A percentile compares a stretch with the other conserved stretches of the same genome.
phyloP scores from a whole-genome alignment of 805 yeast species.

The Saccharomycopsis amapae region DNA sequence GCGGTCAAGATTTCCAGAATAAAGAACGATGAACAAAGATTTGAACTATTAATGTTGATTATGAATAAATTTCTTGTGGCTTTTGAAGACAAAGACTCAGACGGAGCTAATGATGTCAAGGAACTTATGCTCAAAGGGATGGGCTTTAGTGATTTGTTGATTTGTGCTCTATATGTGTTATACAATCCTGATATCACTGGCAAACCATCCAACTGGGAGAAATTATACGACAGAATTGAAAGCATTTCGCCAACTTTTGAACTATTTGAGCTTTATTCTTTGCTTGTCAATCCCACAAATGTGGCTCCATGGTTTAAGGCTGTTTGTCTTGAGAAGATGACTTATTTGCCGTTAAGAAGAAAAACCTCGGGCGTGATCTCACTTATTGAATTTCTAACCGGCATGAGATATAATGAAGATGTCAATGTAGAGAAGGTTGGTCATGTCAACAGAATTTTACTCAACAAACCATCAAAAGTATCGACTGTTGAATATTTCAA shows the following conservation, averaged over 20 bases:
- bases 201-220: neutral
- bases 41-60: slow-evolving; percentile 20
- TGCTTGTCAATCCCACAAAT: slow-evolving; percentile 43
- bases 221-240: slow-evolving; percentile 31
- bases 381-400: slow-evolving; percentile 68
- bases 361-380: slow-evolving; percentile 62
- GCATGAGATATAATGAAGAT: slow-evolving; percentile 66
- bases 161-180: slow-evolving; percentile 39
- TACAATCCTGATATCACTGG: slow-evolving; percentile 27
- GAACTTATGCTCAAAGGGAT: slow-evolving; percentile 56
- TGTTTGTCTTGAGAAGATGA: slow-evolving; percentile 43
- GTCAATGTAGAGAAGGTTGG: slow-evolving; percentile 59
- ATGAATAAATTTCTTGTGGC: slow-evolving; percentile 24
- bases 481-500: slow-evolving; percentile 44
- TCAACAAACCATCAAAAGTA: slow-evolving; percentile 52
- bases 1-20: slow-evolving; percentile 3
- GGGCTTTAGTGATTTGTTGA: slow-evolving; percentile 54
- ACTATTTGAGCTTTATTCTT: slow-evolving; percentile 51
- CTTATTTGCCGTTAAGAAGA: slow-evolving; percentile 48
- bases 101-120: slow-evolving; percentile 48
- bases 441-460: slow-evolving; percentile 57
- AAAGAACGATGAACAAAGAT: neutral
- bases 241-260: slow-evolving; percentile 56
- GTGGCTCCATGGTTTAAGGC: slow-evolving; percentile 34
- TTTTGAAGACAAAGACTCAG: slow-evolving; percentile 26